Base-by-base conservation (phyloP, 345 rosid species). In the Eutrema yunnanense region DNA sequence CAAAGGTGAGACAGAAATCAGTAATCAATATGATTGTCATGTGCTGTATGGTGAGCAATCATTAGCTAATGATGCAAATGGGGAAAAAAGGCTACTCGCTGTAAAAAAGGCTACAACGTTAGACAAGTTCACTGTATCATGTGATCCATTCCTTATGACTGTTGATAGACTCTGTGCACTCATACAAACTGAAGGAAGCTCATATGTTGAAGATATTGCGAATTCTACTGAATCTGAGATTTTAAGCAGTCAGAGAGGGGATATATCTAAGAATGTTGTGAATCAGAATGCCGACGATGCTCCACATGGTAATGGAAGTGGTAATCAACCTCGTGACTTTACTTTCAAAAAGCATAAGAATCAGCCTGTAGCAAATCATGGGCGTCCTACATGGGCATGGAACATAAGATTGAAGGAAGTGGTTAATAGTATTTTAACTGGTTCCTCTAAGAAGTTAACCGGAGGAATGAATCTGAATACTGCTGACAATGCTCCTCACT, bases 131-230 rank as follows among this genome's bases (percentile, higher is more conserved):
- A 59, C 55, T 79, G 62, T 88, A 53, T 48, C 77, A 47, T 74
- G 86, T 50, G 89, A 90, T 80, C 91, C 92, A 3, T 92, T 86
- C 80, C 87, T 92, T 69, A 80, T 73, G 81, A 83, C 86, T 55
- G 41, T 86, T 71, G 78, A 38, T 73, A 84, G 82, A 79, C 86
- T 89, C 49, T 69, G 75, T 57, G 81, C 71, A 74, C 77, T 47
- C 29, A 60, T 62, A 80, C 84, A 75, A 67, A 43, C 69, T 65
- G 40, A 75, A 71, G 74, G 74, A 78, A 77, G 62, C 68, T 77
- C 83, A 57, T 58, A 36, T 67, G 72, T 26, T 59, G 77, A 49
- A 43, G 72, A 55, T 70, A 67, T 49, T 19, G 29, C 32, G 6
- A 75, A 50, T 59, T 82, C 74, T 75, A 67, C 81, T 51, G 72